A percentile compares a stretch with the other conserved stretches of the same genome.
Evolutionary conservation across 371 early-diverging fungal genomes (phyloP).

Genomic region (Apophysomyces variabilis): DNA sequence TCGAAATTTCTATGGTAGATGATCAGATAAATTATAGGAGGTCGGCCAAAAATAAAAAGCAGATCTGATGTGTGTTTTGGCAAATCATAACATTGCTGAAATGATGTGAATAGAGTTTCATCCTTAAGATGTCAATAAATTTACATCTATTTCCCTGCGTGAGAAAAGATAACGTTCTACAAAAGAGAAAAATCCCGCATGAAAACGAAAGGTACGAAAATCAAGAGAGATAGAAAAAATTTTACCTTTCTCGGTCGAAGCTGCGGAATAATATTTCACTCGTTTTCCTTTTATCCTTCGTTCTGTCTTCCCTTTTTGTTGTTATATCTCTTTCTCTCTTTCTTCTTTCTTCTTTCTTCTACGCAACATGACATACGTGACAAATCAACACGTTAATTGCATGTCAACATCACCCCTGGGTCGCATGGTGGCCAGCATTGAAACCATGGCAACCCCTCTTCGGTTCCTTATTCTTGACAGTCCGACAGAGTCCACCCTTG

Average conservation of each 20-base stretch:
- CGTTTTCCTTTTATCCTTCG: neutral
- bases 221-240: too few relatives aligned
- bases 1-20: conserved; percentile 31
- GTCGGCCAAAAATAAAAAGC: neutral
- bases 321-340: neutral
- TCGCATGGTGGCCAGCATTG: neutral
- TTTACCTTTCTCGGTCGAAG: too few relatives aligned
- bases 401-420: neutral
- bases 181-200: conserved; percentile 18
- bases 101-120: too few relatives aligned
- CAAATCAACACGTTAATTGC: neutral
- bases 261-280: neutral
- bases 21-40: too few relatives aligned
- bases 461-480: conserved; percentile 87
- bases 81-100: too few relatives aligned
- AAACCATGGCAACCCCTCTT: conserved; percentile 31
- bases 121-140: neutral
- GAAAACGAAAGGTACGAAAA: too few relatives aligned
- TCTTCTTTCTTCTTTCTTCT: neutral
- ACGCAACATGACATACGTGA: neutral
- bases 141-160: neutral
- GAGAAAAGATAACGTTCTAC: neutral
- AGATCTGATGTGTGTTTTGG: neutral
- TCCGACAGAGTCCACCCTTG: conserved; percentile 79
- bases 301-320: neutral